Evolutionary conservation across 768 basidiomycete species (phyloP), one percentile per base, ranked within the genome.

Genomic region (Lentinula lateritia): DNA sequence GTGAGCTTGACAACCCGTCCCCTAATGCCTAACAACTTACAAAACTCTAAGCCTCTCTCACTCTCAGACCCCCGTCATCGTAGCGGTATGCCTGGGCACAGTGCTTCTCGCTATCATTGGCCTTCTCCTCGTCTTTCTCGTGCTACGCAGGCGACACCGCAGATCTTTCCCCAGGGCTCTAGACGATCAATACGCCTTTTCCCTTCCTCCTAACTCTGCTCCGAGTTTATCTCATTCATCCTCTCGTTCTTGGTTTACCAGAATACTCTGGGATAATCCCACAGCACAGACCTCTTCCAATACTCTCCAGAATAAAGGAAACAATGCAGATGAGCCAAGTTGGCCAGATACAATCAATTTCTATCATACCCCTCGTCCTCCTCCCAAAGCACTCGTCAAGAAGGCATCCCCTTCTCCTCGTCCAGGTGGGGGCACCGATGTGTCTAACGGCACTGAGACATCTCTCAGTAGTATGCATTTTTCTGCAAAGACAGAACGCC

Each of bases 401-500:
- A 59, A 48, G 18, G 15, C 55, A n/a, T 41, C 42, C 18, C 39
- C 15, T 43, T 15, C 38, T n/a, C 15, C 43, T 3, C 32, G 18
- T 15, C 13, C 18, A 8, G 35, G 20, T 6, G 20, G 42, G 7
- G 45, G 45, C n/a, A 56, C 55, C 28, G 41, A 41, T 12, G 55
- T 56, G n/a, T 56, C 55, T 7, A 56, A 56, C 28, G 43, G 34
- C 7, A 59, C 58, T 1, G n/a, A 46, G 6, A 59, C 58, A 16
- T 48, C 45, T 8, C 48, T 60, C 50, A 60, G 59, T 50, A 60
- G 59, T 18, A 60, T 60, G 28, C 48, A 18, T 13, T 60, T 60
- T 39, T 52, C 59, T 36, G n/a, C 50, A 12, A 60, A 60, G 34
- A 60, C 59, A 12, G 59, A 60, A 41, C 59, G 59, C 20, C 59